Evolutionary conservation across 2,329 filamentous ascomycete species (phyloP), one percentile per base, ranked within the genome.

Genomic region (Phialocephala subalpina): DNA sequence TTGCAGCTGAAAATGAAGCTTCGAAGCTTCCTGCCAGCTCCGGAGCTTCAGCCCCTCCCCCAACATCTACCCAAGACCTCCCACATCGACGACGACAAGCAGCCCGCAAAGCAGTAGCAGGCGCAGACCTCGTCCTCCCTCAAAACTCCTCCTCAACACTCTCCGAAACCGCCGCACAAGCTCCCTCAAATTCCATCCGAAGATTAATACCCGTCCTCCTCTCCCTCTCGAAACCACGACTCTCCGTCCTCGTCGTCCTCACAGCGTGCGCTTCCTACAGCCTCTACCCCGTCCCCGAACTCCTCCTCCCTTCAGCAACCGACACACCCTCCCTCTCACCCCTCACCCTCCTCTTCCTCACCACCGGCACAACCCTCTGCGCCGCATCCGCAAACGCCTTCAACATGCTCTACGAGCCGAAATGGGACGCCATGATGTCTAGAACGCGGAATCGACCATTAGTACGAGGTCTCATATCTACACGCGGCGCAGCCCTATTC

Each of bases 381-480:
- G 92, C 89, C n/a, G 93, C 94, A 52, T 93, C 92, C 66, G 96
- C 96, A 52, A 99, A 99, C 77, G 88, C 96, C 1, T 84, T 98
- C 71, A 99, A 99, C 80, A 99, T 99, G 96, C 88, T 97, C 65
- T 94, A 97, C 80, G 96, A 99, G 80, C 92, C 90, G 11, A 85
- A 90, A 66, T 94, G 94, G 76, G 96, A 99, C 78, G 93, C 94
- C 55, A 89, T 92, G 74, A 99, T 99, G 96, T 90, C 87, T 40
- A 89, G 96, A n/a, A 99, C 96, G 1, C 87, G 93, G 33, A 97
- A 97, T 73, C 83, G 96, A 4, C 96, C 96, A 0, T 83, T 99
- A 0, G 96, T 97, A 3, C 87, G 96, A 57, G 88, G 89, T 8
- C 86, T 99, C 1, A 83, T 99, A 47, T 90, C 88, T 40, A 84